Percentiles rank a stretch among this genome's conserved stretches.
These are phyloP conservation scores for Tolypocladium pustulatum DNA, from an alignment of 2,329 filamentous ascomycete species.

Conservation along the genomic window DNA sequence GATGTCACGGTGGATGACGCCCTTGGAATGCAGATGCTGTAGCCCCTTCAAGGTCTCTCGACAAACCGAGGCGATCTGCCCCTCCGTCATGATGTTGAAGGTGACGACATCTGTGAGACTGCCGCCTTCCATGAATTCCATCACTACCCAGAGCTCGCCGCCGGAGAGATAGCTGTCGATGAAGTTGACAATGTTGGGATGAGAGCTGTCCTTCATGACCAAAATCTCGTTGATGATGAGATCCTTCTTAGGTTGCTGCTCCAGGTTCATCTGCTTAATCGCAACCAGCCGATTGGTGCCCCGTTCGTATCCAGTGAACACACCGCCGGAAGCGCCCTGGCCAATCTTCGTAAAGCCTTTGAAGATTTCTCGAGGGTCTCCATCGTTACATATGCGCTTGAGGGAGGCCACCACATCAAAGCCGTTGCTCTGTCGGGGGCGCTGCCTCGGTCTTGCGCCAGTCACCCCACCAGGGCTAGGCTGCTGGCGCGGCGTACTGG, in stretches of 20 bases:
- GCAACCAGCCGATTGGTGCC: conserved; percentile 81
- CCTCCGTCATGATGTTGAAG: conserved; percentile 98
- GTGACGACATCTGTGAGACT: conserved; percentile 97
- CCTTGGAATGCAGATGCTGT: conserved; percentile 93
- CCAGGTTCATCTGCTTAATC: conserved; percentile 99
- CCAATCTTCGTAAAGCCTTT: conserved; percentile 87
- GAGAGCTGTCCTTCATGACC: conserved; percentile 98
- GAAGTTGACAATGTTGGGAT: conserved; percentile 98
- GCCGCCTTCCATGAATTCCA: conserved; percentile 99
- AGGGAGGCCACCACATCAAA: conserved; percentile 76
- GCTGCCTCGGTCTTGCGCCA: conserved; percentile 60
- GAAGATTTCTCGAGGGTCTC: conserved; percentile 83
- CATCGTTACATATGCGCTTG: conserved; percentile 80
- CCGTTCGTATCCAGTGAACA: conserved; percentile 82
- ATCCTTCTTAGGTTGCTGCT: conserved; percentile 98
- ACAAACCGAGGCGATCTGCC: conserved; percentile 92
- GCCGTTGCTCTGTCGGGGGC: conserved; percentile 66
- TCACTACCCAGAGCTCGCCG: conserved; percentile 94
- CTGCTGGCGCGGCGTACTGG: conserved; percentile 24
- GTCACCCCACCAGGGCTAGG: conserved; percentile 28
- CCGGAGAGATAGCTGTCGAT: conserved; percentile 90
- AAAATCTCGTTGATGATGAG: conserved; percentile 98
- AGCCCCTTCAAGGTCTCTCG: conserved; percentile 84
- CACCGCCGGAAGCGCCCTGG: conserved; percentile 91
- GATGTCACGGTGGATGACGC: conserved; percentile 96